These are phyloP conservation scores for Claviceps citrina DNA, from an alignment of 2,329 filamentous ascomycete species.

Conservation along the genomic window DNA sequence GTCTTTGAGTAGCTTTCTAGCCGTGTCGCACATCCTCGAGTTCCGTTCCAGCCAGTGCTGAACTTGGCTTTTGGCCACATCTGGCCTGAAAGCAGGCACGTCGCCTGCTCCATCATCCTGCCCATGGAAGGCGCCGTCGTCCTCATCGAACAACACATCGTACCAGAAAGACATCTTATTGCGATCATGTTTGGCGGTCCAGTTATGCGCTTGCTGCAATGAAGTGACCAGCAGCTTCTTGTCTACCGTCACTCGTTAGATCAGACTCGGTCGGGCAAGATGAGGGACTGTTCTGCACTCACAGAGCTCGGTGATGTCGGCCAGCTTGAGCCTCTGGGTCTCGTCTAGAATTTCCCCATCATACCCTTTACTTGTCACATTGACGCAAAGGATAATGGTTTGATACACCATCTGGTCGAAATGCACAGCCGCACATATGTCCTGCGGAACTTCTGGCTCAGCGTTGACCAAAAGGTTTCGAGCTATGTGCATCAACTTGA, in stretches of 20 bases:
- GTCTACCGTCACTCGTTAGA: conserved; percentile 24
- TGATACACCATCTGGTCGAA: conserved; percentile 53
- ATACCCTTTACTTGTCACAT: conserved; percentile 52
- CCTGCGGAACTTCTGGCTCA: conserved; percentile 49
- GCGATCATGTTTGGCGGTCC: conserved; percentile 52
- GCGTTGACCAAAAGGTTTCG: conserved; percentile 49
- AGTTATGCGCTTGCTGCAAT: conserved; percentile 52
- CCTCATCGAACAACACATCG: conserved; percentile 48
- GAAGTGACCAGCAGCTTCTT: conserved; percentile 52
- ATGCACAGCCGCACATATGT: conserved; percentile 47
- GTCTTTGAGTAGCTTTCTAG: conserved; percentile 36
- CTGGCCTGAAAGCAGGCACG: conserved; percentile 36
- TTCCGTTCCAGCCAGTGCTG: conserved; percentile 48
- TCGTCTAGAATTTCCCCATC: conserved; percentile 49
- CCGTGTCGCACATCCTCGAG: conserved; percentile 41
- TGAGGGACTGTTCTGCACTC: conserved; percentile 13
- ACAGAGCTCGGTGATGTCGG: conserved; percentile 51
- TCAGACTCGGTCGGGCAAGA: background rate
- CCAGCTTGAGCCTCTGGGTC: conserved; percentile 37
- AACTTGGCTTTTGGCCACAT: conserved; percentile 44
- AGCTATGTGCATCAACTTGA: conserved; percentile 52
- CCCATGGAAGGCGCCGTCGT: conserved; percentile 30
- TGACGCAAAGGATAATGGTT: conserved; percentile 49
- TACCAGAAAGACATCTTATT: conserved; percentile 59
- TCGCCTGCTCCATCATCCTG: conserved; percentile 38